Base-by-base conservation (phyloP, 2,329 filamentous ascomycete species). In the Colletotrichum truncatum region DNA sequence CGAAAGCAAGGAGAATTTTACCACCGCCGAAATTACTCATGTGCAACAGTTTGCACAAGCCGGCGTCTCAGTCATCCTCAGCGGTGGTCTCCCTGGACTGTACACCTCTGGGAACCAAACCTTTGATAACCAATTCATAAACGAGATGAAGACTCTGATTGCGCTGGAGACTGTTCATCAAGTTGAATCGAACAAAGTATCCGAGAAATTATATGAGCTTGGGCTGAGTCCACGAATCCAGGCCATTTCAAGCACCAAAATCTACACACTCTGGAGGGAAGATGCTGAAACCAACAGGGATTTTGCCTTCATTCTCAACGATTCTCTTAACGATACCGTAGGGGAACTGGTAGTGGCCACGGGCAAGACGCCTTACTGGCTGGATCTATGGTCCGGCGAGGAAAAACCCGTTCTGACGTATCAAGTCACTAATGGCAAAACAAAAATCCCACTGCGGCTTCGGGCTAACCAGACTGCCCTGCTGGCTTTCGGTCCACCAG, bases 61-160 rank as follows among this genome's bases (percentile, higher is more conserved):
- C 3, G 81, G 82, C 0, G 72, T 85, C 1, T 81, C 81, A 0
- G 73, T 84, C 4, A 74, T 84, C 14, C 73, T 84, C 48, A 71
- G 34, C 4, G 61, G 67, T 10, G 26, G 34, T 14, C 12, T 10
- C 0, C 58, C 52, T 2, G 43, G 32, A 6, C 10, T 34, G 9
- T 62, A 61, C 14, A 34, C 45, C 11, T 34, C 38, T 11, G 18
- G 30, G 11, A 48, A n/a, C 11, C 23, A 10, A 18, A 28, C n/a
- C 6, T n/a, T 11, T 21, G 39, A 45, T 10, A 4, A n/a, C 14
- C 25, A 25, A 9, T 43, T 34, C 11, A 21, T 28, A 3, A 10
- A 14, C 6, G 6, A 14, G 7, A 8, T 62, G 8, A 3, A 21
- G 5, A 1, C 38, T 4, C n/a, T 56, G 4, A 18, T 61, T 14